Evolutionary conservation across 805 yeast species (phyloP).

Genomic region (Wickerhamomyces strasburgensis): DNA sequence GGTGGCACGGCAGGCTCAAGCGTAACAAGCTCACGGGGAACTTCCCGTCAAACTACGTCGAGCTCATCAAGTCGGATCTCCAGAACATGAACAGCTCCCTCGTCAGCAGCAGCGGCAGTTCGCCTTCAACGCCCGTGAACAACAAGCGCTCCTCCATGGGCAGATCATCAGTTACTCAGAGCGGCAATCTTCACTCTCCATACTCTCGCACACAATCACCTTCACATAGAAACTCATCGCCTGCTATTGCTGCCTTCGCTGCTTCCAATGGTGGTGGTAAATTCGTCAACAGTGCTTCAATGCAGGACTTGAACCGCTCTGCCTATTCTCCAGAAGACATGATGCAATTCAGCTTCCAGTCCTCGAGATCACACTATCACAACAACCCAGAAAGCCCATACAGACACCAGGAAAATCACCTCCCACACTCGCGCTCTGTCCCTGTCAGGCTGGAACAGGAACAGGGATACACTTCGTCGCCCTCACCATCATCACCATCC

Average conservation of each 20-base stretch:
- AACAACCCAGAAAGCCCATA: slow-evolving; percentile 4
- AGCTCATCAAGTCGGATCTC: slow-evolving; percentile 38
- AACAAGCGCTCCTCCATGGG: slow-evolving; percentile 3
- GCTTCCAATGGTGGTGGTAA: background rate
- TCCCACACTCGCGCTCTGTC: slow-evolving; percentile 23
- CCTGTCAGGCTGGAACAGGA: slow-evolving; percentile 17
- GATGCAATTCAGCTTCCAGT: slow-evolving; percentile 25
- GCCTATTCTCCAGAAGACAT: slow-evolving; percentile 14
- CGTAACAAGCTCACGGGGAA: slow-evolving; percentile 80
- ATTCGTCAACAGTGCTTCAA: no score
- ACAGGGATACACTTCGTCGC: slow-evolving; percentile 5
- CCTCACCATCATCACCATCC: no score
- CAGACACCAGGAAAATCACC: background rate
- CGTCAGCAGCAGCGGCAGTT: background rate
- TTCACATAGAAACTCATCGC: background rate
- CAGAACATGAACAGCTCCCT: slow-evolving; percentile 8
- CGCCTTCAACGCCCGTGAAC: no score
- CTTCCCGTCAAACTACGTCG: slow-evolving; percentile 86
- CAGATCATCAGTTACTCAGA: slow-evolving; percentile 1
- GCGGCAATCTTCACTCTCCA: slow-evolving; percentile 10
- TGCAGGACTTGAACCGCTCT: no score
- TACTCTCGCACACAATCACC: slow-evolving; percentile 10
- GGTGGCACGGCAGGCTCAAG: slow-evolving; percentile 84
- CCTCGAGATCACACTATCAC: slow-evolving; percentile 20
- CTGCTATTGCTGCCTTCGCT: background rate